phyloP scores from a whole-genome alignment of 1,139 yeast genomes.

The Scheffersomyces titani region DNA sequence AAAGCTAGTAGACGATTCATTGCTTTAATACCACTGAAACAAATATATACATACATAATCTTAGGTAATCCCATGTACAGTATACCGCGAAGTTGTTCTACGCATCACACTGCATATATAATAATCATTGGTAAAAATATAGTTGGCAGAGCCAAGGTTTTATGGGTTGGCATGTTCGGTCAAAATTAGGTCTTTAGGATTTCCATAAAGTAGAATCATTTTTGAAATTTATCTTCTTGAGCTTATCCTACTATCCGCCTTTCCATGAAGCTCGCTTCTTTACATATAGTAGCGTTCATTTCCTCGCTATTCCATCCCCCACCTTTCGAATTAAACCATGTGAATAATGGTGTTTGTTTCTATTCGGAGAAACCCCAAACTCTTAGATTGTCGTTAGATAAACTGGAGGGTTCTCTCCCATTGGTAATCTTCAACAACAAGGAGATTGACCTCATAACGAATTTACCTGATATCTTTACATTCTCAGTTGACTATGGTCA shows the following conservation, averaged over 20 bases:
- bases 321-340: neutral
- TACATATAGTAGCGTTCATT: neutral
- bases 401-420: neutral
- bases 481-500: neutral
- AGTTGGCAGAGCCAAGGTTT: neutral
- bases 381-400: neutral
- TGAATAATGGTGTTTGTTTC: neutral
- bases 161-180: too few species aligned
- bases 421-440: neutral
- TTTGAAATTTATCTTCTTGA: neutral
- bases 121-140: neutral
- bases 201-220: neutral
- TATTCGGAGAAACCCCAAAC: neutral
- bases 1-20: too few species aligned
- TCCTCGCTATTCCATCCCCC: neutral
- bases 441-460: neutral
- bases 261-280: neutral
- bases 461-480: neutral
- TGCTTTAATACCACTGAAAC: too few species aligned
- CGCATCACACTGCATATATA: neutral
- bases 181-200: neutral
- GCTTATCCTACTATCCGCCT: neutral
- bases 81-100: neutral
- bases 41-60: too few species aligned
- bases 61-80: neutral